Evolutionary conservation across 108 stramenopile species (phyloP), one percentile per base, ranked within the genome.

Genomic region (Nitzschia inconspicua): DNA sequence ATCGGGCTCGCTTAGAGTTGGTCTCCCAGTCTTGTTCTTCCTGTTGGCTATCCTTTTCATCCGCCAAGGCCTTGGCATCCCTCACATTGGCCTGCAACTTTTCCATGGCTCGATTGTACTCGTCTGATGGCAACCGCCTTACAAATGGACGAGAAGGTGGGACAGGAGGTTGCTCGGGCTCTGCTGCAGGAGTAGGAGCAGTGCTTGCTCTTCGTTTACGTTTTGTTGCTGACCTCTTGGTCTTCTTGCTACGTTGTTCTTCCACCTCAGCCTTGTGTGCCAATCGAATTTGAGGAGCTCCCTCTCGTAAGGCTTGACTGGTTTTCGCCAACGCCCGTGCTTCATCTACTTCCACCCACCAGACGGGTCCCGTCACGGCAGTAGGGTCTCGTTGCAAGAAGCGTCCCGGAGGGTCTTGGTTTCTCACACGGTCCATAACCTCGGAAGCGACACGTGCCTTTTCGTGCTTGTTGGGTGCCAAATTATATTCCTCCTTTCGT

Each of bases 281-380:
- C 3, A 81, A 80, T 47, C 85, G 78, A 53, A 89, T 86, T 22
- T 70, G 70, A 19, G 88, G 88, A 28, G 88, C 88, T 7, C 88
- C 91, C 69, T 93, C 91, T 47, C 91, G 62, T n/a, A 93, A 50
- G 10, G 88, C 87, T 52, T 93, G 91, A 50, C 77, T 82, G 6
- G 79, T 87, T 52, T 93, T 93, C 6, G 88, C 84, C 64, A 93
- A 60, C 32, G 86, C 81, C 37, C 79, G 84, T 1, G 43, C 44
- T 32, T 84, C 76, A 43, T 83, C 81, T 31, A 89, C 68, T 64
- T 89, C 88, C 1, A 85, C 57, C 91, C 91, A 93, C 69, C 68
- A 83, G 18, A 71, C 73, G 31, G 24, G 27, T 0, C 47, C 44
- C 7, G 36, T 26, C 5, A 19, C 60, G 14, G 44, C 22, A 1